Evolutionary conservation across 1,139 yeast genomes (phyloP).

Genomic region (Debaryomyces psychrophilus): DNA sequence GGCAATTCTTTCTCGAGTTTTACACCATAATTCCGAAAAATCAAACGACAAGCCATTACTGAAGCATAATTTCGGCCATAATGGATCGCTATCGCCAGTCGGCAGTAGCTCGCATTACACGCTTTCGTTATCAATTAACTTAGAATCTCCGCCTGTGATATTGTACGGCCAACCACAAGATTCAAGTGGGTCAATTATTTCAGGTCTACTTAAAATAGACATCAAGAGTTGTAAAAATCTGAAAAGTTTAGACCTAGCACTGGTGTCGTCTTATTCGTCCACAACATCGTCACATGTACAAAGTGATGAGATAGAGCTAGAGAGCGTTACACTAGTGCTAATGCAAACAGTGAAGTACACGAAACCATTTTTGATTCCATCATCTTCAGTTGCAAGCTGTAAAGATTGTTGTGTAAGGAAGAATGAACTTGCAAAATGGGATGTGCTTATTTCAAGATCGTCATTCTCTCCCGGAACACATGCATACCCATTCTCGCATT

Average conservation of each 20-base stretch:
- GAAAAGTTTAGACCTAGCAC: slow-evolving; percentile 1
- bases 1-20: slow-evolving; percentile 19
- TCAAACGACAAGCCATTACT: slow-evolving; percentile 6
- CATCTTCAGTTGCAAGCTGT: slow-evolving; percentile 55
- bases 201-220: slow-evolving; percentile 62
- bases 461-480: slow-evolving; percentile 67
- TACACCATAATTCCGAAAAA: slow-evolving; percentile 14
- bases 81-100: slow-evolving; percentile 4
- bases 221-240: slow-evolving; percentile 10
- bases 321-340: slow-evolving; percentile 63
- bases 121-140: slow-evolving; percentile 56
- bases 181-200: slow-evolving; percentile 82
- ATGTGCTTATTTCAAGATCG: slow-evolving; percentile 63
- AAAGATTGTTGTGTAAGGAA: slow-evolving; percentile 55
- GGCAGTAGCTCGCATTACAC: not conserved
- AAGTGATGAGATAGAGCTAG: slow-evolving; percentile 40
- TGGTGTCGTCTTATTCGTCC: slow-evolving; percentile 12
- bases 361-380: slow-evolving; percentile 65
- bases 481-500: slow-evolving; percentile 91
- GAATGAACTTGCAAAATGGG: slow-evolving; percentile 84
- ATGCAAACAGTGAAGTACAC: slow-evolving; percentile 69
- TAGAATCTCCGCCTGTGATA: slow-evolving; percentile 91
- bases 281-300: slow-evolving; percentile 18
- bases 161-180: slow-evolving; percentile 79
- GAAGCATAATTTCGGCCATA: not conserved